Evolutionary conservation across 257 asterid genomes (phyloP).

Genomic region (Gentiana macrophylla): DNA sequence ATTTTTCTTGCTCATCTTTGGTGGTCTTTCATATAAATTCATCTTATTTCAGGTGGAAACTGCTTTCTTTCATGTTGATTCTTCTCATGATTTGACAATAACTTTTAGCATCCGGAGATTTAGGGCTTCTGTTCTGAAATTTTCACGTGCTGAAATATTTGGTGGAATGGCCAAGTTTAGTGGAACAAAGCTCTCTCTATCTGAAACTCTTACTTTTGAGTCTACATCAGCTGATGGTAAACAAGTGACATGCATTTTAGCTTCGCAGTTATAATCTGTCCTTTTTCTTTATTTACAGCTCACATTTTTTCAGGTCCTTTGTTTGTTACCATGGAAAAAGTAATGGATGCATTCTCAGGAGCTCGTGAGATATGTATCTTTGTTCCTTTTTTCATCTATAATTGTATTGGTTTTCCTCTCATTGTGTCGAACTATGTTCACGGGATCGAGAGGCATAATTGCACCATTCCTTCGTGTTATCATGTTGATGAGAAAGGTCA

Average conservation of each 20-base stretch:
- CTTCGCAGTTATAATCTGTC: slow-evolving; percentile 9
- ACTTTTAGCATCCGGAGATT: slow-evolving; percentile 55
- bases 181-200: slow-evolving; percentile 72
- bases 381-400: slow-evolving; percentile 78
- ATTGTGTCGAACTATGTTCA: slow-evolving; percentile 48
- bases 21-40: slow-evolving; percentile 1
- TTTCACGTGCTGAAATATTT: slow-evolving; percentile 87
- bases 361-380: slow-evolving; percentile 82
- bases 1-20: slow-evolving; percentile 3
- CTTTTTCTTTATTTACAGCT: slow-evolving; percentile 9
- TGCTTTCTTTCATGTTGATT: slow-evolving; percentile 76
- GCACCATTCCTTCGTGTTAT: slow-evolving; percentile 72
- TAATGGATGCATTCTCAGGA: slow-evolving; percentile 91
- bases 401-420: slow-evolving; percentile 85
- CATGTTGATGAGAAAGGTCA: slow-evolving; percentile 49
- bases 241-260: background rate
- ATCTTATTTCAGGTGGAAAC: slow-evolving; percentile 80
- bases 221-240: slow-evolving; percentile 59
- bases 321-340: slow-evolving; percentile 68
- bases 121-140: slow-evolving; percentile 60
- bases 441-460: slow-evolving; percentile 54
- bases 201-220: slow-evolving; percentile 65
- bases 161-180: slow-evolving; percentile 64
- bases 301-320: slow-evolving; percentile 54
- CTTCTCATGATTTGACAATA: slow-evolving; percentile 75